Evolutionary conservation across 2,329 filamentous ascomycete species (phyloP).

Genomic region (Nemania sp.): DNA sequence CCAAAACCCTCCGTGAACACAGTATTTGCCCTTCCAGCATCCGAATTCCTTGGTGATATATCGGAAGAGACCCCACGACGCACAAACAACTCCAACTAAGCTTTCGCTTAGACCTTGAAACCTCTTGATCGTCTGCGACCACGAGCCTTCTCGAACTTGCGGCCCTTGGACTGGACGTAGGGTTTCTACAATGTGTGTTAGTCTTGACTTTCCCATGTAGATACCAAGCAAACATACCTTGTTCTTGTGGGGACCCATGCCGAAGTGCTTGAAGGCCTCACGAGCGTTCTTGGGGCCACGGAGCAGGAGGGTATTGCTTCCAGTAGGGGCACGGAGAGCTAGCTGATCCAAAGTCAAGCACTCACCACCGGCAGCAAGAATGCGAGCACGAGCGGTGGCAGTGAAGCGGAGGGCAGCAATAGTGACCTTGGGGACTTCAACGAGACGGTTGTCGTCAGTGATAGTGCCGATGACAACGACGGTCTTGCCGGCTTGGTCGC

Average conservation of each 20-base stretch:
- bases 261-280: slow-evolving; percentile 99
- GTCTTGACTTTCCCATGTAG: slow-evolving; percentile 31
- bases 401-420: slow-evolving; percentile 97
- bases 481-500: slow-evolving; percentile 79
- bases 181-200: slow-evolving; percentile 78
- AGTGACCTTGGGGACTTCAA: slow-evolving; percentile 90
- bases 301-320: slow-evolving; percentile 95
- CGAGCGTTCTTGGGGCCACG: slow-evolving; percentile 98
- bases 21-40: slow-evolving; percentile 46
- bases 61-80: slow-evolving; percentile 49
- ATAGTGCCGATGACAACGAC: slow-evolving; percentile 94
- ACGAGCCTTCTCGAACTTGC: slow-evolving; percentile 99
- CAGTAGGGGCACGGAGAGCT: slow-evolving; percentile 92
- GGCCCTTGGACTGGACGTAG: slow-evolving; percentile 96
- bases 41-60: slow-evolving; percentile 47
- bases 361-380: slow-evolving; percentile 93
- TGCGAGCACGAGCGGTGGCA: slow-evolving; percentile 92
- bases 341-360: slow-evolving; percentile 97
- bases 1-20: slow-evolving; percentile 52
- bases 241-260: slow-evolving; percentile 96
- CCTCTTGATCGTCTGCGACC: slow-evolving; percentile 97
- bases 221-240: slow-evolving; percentile 73
- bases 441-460: slow-evolving; percentile 96
- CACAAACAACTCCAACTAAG: slow-evolving; percentile 48
- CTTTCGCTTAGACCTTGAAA: slow-evolving; percentile 96